Percentiles rank a stretch among this genome's conserved stretches.
Evolutionary conservation across 352 stramenopile genomes (phyloP).

Genomic region (Globisporangium recalcitrans): DNA sequence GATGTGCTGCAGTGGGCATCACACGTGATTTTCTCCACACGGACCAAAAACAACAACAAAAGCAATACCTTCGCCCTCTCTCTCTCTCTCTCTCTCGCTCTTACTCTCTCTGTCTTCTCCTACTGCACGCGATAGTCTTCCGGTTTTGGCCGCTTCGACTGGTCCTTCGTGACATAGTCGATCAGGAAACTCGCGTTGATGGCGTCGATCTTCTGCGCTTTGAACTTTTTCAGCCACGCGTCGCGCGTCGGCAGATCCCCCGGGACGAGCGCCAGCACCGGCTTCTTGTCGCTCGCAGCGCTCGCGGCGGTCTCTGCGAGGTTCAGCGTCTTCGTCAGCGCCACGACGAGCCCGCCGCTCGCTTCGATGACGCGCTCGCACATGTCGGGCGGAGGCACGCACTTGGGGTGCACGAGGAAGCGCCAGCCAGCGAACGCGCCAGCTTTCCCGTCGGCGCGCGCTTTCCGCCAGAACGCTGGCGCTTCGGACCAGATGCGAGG

Average conservation of each 20-base stretch:
- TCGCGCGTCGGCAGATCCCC: constrained; percentile 51
- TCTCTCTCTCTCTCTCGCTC: neutral
- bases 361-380: constrained; percentile 70
- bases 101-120: neutral
- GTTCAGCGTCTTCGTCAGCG: constrained; percentile 53
- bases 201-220: constrained; percentile 53
- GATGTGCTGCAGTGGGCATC: neutral
- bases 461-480: constrained; percentile 60
- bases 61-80: neutral
- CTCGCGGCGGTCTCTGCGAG: constrained; percentile 23
- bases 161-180: constrained; percentile 84
- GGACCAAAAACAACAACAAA: neutral
- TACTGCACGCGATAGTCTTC: constrained; percentile 50
- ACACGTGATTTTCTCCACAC: neutral
- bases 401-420: constrained; percentile 74
- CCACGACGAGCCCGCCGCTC: constrained; percentile 46
- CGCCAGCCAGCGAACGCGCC: constrained; percentile 64
- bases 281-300: constrained; percentile 32
- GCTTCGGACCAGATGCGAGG: constrained; percentile 64
- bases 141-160: constrained; percentile 40
- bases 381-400: constrained; percentile 71
- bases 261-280: constrained; percentile 56
- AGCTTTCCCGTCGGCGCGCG: constrained; percentile 33
- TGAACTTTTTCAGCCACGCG: constrained; percentile 70
- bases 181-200: constrained; percentile 80